Evolutionary conservation across 768 basidiomycete genomes (phyloP).

Genomic region (Hypholoma fasciculare): DNA sequence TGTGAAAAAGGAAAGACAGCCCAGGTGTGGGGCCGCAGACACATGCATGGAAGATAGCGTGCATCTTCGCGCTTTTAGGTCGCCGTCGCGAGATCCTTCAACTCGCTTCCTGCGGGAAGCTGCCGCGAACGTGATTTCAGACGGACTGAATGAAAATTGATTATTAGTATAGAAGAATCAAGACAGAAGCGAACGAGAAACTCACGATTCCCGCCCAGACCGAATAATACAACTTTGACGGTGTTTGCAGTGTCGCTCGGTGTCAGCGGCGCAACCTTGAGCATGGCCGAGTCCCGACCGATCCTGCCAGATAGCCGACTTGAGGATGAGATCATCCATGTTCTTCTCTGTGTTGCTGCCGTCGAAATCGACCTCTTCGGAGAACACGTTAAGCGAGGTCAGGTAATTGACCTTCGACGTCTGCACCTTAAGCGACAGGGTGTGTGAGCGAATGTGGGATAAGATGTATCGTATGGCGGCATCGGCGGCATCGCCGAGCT

Average conservation of each 20-base stretch:
- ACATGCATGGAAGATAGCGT: background rate
- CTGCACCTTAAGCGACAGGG: conserved; percentile 85
- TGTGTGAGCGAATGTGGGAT: conserved; percentile 71
- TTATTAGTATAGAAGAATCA: conserved; percentile 3
- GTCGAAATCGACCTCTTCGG: conserved; percentile 79
- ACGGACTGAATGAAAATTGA: conserved; percentile 56
- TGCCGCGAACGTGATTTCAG: conserved; percentile 88
- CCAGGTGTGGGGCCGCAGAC: background rate
- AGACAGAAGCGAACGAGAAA: conserved; percentile 16
- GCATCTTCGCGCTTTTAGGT: conserved; percentile 18
- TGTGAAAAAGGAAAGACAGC: background rate
- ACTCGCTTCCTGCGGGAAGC: conserved; percentile 83
- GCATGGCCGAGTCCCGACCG: conserved; percentile 76
- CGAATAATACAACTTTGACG: conserved; percentile 86
- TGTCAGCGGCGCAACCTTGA: conserved; percentile 41
- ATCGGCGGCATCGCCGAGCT: conserved; percentile 75
- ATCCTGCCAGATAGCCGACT: conserved; percentile 92
- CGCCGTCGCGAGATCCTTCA: conserved; percentile 67
- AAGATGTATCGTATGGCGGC: conserved; percentile 76
- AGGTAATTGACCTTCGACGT: conserved; percentile 96
- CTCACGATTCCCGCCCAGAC: conserved; percentile 90
- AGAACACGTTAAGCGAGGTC: conserved; percentile 74
- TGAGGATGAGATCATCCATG: conserved; percentile 95
- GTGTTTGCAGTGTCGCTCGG: conserved; percentile 43
- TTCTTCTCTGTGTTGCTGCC: conserved; percentile 54